A percentile compares a stretch with the other conserved stretches of the same genome.
These are phyloP conservation scores for Talinum fruticosum DNA, from an alignment of 148 eudicot genomes.

Conservation along the genomic window DNA sequence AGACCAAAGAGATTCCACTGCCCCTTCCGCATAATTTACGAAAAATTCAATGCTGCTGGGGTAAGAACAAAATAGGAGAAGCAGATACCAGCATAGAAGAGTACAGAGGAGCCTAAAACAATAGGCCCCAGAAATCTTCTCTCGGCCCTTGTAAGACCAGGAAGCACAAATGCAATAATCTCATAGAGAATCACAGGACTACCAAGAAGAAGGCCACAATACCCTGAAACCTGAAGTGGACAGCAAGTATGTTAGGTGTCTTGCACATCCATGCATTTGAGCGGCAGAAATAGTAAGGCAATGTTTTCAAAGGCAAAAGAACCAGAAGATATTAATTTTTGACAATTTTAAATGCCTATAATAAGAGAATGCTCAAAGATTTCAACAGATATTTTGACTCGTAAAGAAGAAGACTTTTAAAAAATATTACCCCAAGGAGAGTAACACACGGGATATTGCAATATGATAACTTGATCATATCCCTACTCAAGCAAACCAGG, in stretches of 20 bases:
- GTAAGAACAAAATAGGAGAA: conserved; percentile 94
- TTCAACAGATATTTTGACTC: neutral
- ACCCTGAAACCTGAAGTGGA: conserved; percentile 87
- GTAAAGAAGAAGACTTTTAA: neutral
- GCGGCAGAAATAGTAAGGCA: neutral
- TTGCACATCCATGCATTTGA: neutral
- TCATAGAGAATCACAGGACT: conserved; percentile 92
- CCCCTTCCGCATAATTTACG: conserved; percentile 91
- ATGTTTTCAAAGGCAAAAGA: neutral
- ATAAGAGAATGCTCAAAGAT: neutral
- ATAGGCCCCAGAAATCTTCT: conserved; percentile 90
- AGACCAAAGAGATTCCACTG: conserved; percentile 94
- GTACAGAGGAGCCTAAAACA: conserved; percentile 85
- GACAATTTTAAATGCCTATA: neutral
- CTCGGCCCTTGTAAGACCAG: conserved; percentile 85
- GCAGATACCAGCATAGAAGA: conserved; percentile 76
- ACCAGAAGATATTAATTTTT: neutral
- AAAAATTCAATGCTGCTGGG: conserved; percentile 98
- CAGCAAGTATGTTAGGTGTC: neutral
- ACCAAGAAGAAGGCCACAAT: conserved; percentile 91
- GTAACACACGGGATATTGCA: too few species aligned
- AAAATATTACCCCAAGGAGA: too few species aligned
- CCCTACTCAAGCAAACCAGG: neutral
- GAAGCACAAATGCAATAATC: conserved; percentile 88
- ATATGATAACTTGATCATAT: too few species aligned